Evolutionary conservation across 768 basidiomycete species (phyloP).

Genomic region (Vararia minispora): DNA sequence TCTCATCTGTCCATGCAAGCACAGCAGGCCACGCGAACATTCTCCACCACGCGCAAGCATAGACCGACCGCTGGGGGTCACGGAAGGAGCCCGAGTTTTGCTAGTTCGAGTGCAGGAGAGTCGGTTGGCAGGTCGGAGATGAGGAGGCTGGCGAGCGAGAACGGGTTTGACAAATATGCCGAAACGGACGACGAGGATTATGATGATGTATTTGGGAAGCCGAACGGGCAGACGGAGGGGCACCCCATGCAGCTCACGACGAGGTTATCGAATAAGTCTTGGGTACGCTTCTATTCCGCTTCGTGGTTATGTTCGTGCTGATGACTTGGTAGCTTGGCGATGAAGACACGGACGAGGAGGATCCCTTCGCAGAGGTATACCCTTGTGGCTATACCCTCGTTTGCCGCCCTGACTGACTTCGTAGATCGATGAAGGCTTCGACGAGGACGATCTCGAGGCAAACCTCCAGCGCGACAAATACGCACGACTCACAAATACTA

Average conservation of each 20-base stretch:
- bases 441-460: slow-evolving; percentile 83
- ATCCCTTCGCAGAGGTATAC: slow-evolving; percentile 88
- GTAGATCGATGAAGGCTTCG: slow-evolving; percentile 88
- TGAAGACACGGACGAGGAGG: slow-evolving; percentile 80
- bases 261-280: slow-evolving; percentile 79
- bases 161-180: slow-evolving; percentile 75
- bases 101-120: slow-evolving; percentile 30
- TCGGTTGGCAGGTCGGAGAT: slow-evolving; percentile 65
- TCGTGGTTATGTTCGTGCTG: slow-evolving; percentile 1
- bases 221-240: slow-evolving; percentile 52
- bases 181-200: slow-evolving; percentile 90
- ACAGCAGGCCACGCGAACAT: slow-evolving; percentile 37
- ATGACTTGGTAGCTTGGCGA: slow-evolving; percentile 49
- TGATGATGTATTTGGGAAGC: slow-evolving; percentile 87
- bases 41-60: too few relatives aligned
- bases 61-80: slow-evolving; percentile 5
- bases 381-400: not conserved
- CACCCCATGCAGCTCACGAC: slow-evolving; percentile 81
- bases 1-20: slow-evolving; percentile 33
- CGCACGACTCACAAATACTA: slow-evolving; percentile 71
- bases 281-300: slow-evolving; percentile 36
- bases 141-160: slow-evolving; percentile 37
- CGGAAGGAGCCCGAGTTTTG: slow-evolving; percentile 17
- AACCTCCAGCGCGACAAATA: slow-evolving; percentile 91
- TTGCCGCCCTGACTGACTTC: not conserved